Conservation (phyloP, 2,329 filamentous ascomycete species). For the Acrodontium crateriforme region DNA sequence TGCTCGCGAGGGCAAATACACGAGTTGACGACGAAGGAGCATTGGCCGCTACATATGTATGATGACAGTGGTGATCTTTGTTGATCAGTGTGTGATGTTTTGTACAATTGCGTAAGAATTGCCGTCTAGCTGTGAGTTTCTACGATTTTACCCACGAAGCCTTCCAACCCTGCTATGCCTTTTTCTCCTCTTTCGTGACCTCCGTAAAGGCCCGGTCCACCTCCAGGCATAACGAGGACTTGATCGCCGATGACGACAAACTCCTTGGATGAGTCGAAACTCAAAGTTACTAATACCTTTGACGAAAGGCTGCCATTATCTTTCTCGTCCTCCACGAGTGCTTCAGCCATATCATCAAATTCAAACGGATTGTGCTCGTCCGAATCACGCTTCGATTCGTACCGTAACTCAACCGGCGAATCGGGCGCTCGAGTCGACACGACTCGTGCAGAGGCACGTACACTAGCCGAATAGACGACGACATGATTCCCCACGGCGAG, state of each 20-base stretch:
- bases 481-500: constrained; percentile 56
- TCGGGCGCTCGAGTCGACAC: constrained; percentile 28
- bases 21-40: too few species aligned
- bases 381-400: constrained; percentile 17
- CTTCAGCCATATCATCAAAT: constrained; percentile 12
- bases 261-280: constrained; percentile 55
- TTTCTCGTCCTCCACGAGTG: constrained; percentile 2
- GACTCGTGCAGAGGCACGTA: constrained; percentile 68
- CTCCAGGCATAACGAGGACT: constrained; percentile 58
- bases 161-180: constrained; percentile 48
- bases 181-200: constrained; percentile 38
- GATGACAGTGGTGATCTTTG: too few species aligned
- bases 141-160: constrained; percentile 52
- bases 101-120: too few species aligned
- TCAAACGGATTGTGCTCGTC: constrained; percentile 15
- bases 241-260: constrained; percentile 60
- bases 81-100: too few species aligned
- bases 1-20: too few species aligned
- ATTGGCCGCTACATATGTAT: too few species aligned
- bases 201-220: constrained; percentile 45
- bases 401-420: constrained; percentile 4
- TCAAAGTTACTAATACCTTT: constrained; percentile 44
- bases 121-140: constrained; percentile 15
- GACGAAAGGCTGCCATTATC: constrained; percentile 1
- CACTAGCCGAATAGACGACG: constrained; percentile 76